A percentile compares a stretch with the other conserved stretches of the same genome.
phyloP scores from a whole-genome alignment of 441 rosid genomes.

The Populus hybrid region DNA sequence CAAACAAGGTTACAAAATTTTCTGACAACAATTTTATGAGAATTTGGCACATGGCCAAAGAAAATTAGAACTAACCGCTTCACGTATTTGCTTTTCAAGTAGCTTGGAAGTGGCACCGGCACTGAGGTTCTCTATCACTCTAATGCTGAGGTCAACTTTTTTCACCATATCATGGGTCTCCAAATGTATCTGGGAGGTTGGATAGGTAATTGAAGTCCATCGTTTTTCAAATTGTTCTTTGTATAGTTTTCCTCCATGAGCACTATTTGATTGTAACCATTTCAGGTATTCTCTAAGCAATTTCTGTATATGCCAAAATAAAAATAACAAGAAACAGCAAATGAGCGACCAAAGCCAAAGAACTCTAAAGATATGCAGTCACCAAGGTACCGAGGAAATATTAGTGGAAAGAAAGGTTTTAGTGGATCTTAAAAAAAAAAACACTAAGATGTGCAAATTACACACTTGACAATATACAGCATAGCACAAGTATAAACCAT shows the following conservation, averaged over 20 bases:
- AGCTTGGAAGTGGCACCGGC: slow-evolving; percentile 54
- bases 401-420: slow-evolving; percentile 7
- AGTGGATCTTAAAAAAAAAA: background rate
- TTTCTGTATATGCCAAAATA: slow-evolving; percentile 43
- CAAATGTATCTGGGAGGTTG: slow-evolving; percentile 32
- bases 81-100: slow-evolving; percentile 72
- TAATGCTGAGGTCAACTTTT: slow-evolving; percentile 53
- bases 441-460: background rate
- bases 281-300: slow-evolving; percentile 58
- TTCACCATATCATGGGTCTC: slow-evolving; percentile 47
- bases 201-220: slow-evolving; percentile 54
- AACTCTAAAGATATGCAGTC: slow-evolving; percentile 1
- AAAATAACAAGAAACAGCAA: slow-evolving; percentile 8
- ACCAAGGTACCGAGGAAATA: slow-evolving; percentile 3
- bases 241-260: slow-evolving; percentile 55
- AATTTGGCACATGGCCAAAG: background rate
- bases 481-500: background rate
- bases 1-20: background rate
- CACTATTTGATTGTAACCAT: slow-evolving; percentile 68
- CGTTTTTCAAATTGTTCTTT: slow-evolving; percentile 68
- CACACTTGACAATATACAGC: background rate
- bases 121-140: slow-evolving; percentile 52
- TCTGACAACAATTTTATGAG: background rate
- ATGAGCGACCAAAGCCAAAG: slow-evolving; percentile 5
- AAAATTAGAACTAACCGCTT: slow-evolving; percentile 62